These are phyloP conservation scores for Calonectria leucothoes DNA, from an alignment of 2,329 filamentous ascomycete species.

Conservation along the genomic window DNA sequence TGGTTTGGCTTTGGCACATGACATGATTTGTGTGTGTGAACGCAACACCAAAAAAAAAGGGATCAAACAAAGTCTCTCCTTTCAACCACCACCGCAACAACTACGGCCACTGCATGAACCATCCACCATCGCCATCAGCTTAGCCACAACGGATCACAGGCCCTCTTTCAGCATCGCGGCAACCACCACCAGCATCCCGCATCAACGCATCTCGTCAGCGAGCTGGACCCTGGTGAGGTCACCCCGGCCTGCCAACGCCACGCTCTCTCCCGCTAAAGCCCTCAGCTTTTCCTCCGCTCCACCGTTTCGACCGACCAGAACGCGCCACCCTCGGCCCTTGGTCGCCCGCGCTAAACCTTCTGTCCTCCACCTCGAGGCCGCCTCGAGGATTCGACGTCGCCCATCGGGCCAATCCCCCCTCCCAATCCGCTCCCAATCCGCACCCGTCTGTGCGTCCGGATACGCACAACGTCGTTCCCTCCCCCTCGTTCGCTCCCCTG, in stretches of 20 bases:
- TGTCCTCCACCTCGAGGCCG: neutral
- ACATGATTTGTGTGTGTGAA: neutral
- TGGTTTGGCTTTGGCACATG: neutral
- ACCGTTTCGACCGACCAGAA: conserved; percentile 21
- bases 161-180: neutral
- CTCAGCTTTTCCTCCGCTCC: conserved; percentile 22
- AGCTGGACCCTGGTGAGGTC: neutral
- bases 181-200: neutral
- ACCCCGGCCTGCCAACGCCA: conserved; percentile 4
- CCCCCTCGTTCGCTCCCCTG: conserved; percentile 9
- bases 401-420: neutral
- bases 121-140: neutral
- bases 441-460: conserved; percentile 21
- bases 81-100: neutral
- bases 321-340: conserved; percentile 12
- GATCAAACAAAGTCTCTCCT: neutral
- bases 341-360: conserved; percentile 11
- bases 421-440: conserved; percentile 12
- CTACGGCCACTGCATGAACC: neutral
- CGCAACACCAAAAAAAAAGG: neutral
- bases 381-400: neutral
- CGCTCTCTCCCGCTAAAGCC: neutral
- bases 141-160: neutral
- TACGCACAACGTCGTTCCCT: conserved; percentile 6
- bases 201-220: neutral